phyloP scores from a whole-genome alignment of 2,329 filamentous ascomycete species.

The Talaromyces verruculosus region DNA sequence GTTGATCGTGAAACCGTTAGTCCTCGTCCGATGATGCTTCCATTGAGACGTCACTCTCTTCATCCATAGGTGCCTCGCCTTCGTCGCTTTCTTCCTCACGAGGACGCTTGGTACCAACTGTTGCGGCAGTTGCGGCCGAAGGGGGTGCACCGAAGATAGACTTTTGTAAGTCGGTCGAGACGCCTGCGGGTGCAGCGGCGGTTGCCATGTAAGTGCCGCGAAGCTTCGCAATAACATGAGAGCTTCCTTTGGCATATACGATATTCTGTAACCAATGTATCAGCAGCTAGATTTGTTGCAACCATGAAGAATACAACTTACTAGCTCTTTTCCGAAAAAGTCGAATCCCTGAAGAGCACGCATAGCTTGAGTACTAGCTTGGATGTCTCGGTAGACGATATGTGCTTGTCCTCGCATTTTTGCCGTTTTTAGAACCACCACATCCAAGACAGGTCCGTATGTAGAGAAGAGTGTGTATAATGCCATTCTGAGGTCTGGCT shows the following conservation, averaged over 20 bases:
- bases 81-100: slow-evolving; percentile 64
- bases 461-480: slow-evolving; percentile 94
- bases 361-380: slow-evolving; percentile 93
- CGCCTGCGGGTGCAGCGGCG: slow-evolving; percentile 53
- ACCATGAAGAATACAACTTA: slow-evolving; percentile 49
- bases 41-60: slow-evolving; percentile 68
- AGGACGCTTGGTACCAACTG: slow-evolving; percentile 65
- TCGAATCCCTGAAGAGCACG: slow-evolving; percentile 79
- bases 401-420: slow-evolving; percentile 98
- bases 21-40: slow-evolving; percentile 74
- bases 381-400: slow-evolving; percentile 82
- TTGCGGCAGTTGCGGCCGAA: slow-evolving; percentile 51
- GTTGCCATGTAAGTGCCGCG: slow-evolving; percentile 80
- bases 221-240: slow-evolving; percentile 82
- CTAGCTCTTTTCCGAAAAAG: slow-evolving; percentile 82
- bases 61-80: slow-evolving; percentile 53
- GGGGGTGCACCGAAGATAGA: slow-evolving; percentile 71
- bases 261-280: slow-evolving; percentile 64
- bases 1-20: slow-evolving; percentile 33
- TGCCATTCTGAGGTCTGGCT: slow-evolving; percentile 78
- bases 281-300: slow-evolving; percentile 14
- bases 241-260: slow-evolving; percentile 85
- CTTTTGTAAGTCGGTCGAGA: slow-evolving; percentile 70
- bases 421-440: slow-evolving; percentile 82
- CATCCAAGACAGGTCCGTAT: slow-evolving; percentile 87